phyloP scores from a whole-genome alignment of 2,329 filamentous ascomycete species.

The Chaetomiaceae sp. region DNA sequence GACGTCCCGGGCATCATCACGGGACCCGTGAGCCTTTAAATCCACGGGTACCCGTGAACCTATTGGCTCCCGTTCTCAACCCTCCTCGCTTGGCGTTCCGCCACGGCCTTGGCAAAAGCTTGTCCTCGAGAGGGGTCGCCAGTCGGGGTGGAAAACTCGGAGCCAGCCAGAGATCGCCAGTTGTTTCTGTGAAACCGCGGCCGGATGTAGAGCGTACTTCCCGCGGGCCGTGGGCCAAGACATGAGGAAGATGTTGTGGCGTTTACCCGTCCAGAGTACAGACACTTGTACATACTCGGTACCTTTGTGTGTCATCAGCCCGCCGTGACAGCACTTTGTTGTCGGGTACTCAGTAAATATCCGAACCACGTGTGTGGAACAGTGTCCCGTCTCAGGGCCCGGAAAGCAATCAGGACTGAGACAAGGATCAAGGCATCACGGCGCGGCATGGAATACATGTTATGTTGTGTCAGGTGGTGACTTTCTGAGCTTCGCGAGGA shows the following conservation, averaged over 20 bases:
- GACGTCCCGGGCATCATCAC: too few relatives aligned
- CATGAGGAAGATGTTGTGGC: too few relatives aligned
- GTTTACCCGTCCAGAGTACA: too few relatives aligned
- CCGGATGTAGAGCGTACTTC: slow-evolving; percentile 13
- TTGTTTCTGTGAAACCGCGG: background rate
- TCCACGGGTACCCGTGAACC: too few relatives aligned
- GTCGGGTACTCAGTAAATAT: slow-evolving; percentile 12
- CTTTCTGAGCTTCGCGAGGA: too few relatives aligned
- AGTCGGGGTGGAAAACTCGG: too few relatives aligned
- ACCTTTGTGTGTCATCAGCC: background rate
- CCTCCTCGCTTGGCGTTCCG: slow-evolving; percentile 4
- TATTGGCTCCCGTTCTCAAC: too few relatives aligned
- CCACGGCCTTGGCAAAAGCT: slow-evolving; percentile 23
- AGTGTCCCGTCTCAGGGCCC: background rate
- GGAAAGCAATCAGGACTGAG: slow-evolving; percentile 1
- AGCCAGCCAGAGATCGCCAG: background rate
- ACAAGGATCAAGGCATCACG: background rate
- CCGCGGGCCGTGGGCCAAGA: slow-evolving; percentile 13
- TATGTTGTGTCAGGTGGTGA: too few relatives aligned
- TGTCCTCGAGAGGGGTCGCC: slow-evolving; percentile 4
- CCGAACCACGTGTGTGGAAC: slow-evolving; percentile 13
- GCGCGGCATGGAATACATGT: too few relatives aligned
- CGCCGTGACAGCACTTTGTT: background rate
- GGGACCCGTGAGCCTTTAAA: too few relatives aligned
- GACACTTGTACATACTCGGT: too few relatives aligned